Percentiles rank a stretch among this genome's conserved stretches.
phyloP scores from a whole-genome alignment of 1,284 basidiomycete species.

The Malassezia arunalokei region DNA sequence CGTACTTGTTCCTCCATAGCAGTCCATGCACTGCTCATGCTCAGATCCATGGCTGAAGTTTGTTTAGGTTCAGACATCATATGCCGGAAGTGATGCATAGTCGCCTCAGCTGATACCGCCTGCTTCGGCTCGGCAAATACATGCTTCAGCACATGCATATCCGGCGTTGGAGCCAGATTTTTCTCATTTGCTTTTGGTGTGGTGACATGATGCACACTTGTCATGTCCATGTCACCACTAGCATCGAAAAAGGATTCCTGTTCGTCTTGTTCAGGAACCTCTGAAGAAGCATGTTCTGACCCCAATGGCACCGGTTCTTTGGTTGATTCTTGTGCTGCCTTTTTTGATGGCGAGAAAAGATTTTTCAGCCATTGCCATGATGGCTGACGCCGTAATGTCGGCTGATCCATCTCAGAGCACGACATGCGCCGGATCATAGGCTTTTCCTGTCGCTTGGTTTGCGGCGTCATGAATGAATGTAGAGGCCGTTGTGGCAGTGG shows the following conservation, averaged over 20 bases:
- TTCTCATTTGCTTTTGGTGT: no score
- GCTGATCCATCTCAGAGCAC: not conserved
- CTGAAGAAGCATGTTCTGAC: no score
- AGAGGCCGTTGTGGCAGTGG: not conserved
- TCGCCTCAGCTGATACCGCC: not conserved
- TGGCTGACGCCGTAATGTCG: not conserved
- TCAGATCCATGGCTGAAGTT: not conserved
- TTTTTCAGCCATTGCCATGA: slow-evolving; percentile 14
- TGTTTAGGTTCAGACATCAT: not conserved
- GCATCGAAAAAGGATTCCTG: not conserved
- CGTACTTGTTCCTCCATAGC: not conserved
- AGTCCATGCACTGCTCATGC: not conserved
- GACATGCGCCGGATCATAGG: not conserved
- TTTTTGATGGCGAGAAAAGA: not conserved
- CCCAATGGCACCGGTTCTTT: no score
- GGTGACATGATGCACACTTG: no score
- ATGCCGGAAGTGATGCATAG: slow-evolving; percentile 12
- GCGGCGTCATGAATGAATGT: slow-evolving; percentile 6
- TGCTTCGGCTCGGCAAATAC: slow-evolving; percentile 10
- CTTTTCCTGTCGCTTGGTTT: not conserved
- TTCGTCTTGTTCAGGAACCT: no score
- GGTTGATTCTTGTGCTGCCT: not conserved
- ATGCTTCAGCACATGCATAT: slow-evolving; percentile 13
- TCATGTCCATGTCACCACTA: not conserved
- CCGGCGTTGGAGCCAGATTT: slow-evolving; percentile 1